phyloP scores from a whole-genome alignment of 2,329 filamentous ascomycete species.

The Chlorencoelia australis region DNA sequence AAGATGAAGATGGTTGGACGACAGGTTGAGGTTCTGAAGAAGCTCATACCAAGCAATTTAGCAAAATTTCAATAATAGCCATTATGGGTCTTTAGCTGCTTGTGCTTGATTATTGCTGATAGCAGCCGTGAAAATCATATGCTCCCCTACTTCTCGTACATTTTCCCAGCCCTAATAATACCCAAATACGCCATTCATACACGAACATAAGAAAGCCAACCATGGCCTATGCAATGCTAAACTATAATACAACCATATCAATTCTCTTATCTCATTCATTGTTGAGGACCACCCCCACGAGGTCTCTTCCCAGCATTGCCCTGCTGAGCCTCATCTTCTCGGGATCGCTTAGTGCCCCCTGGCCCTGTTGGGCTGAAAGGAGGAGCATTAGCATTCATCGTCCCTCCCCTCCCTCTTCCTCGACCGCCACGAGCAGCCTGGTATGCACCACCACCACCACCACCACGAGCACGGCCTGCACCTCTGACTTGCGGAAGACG shows the following conservation, averaged over 20 bases:
- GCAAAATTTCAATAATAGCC: constrained; percentile 24
- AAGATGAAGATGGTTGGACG: constrained; percentile 54
- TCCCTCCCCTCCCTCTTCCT: constrained; percentile 25
- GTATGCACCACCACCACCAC: constrained; percentile 14
- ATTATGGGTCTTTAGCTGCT: neutral
- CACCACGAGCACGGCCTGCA: constrained; percentile 11
- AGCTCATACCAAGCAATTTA: constrained; percentile 53
- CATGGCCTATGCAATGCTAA: constrained; percentile 17
- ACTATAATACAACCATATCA: constrained; percentile 22
- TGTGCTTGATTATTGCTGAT: neutral
- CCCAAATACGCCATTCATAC: constrained; percentile 9
- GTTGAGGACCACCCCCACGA: constrained; percentile 29
- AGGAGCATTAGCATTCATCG: constrained; percentile 25
- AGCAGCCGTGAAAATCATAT: neutral
- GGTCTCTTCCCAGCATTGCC: constrained; percentile 35
- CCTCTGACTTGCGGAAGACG: constrained; percentile 24
- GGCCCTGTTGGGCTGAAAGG: constrained; percentile 21
- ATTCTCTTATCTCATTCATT: constrained; percentile 9
- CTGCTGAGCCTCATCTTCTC: constrained; percentile 24
- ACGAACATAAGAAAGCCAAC: constrained; percentile 19
- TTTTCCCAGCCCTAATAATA: no score
- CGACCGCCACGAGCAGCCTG: constrained; percentile 14
- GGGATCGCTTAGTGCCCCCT: constrained; percentile 23
- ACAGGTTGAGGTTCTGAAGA: constrained; percentile 57
- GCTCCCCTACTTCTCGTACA: constrained; percentile 6